Evolutionary conservation across 2,329 filamentous ascomycete genomes (phyloP).

Genomic region (Cryphonectria naterciae): DNA sequence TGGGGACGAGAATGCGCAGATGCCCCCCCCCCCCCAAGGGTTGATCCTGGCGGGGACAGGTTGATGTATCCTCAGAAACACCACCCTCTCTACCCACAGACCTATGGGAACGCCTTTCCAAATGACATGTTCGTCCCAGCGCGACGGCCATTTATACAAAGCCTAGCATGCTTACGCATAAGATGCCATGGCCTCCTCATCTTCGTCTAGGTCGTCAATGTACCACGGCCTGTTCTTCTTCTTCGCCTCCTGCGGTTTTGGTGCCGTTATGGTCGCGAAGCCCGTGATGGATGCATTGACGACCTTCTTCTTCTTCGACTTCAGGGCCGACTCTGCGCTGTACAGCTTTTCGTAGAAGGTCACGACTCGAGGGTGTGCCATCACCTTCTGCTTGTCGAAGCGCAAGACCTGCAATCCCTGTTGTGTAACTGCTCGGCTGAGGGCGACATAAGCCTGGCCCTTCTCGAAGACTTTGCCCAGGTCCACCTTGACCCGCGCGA

Average conservation of each 20-base stretch:
- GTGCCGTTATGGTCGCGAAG: constrained; percentile 43
- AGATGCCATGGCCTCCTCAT: constrained; percentile 28
- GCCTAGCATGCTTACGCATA: constrained; percentile 17
- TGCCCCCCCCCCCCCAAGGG: no score
- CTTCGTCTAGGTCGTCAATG: constrained; percentile 25
- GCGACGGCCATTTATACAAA: background rate
- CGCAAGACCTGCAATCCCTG: constrained; percentile 83
- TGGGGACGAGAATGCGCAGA: background rate
- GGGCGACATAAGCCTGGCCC: constrained; percentile 94
- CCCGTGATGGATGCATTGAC: constrained; percentile 42
- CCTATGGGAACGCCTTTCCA: background rate
- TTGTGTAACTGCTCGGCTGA: constrained; percentile 89
- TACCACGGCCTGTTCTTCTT: constrained; percentile 30
- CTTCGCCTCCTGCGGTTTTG: constrained; percentile 19
- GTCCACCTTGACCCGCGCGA: constrained; percentile 93
- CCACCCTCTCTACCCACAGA: no score
- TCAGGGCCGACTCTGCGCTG: constrained; percentile 60
- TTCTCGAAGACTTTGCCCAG: constrained; percentile 93
- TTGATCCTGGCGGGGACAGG: background rate
- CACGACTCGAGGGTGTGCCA: constrained; percentile 87
- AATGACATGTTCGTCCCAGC: background rate
- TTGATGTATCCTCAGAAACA: background rate
- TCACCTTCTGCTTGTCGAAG: constrained; percentile 89
- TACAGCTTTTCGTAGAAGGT: constrained; percentile 84
- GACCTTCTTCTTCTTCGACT: constrained; percentile 36